Percentiles rank a stretch among this genome's conserved stretches.
Evolutionary conservation across 2,329 filamentous ascomycete species (phyloP).

Genomic region (Fusarium sambucinum): DNA sequence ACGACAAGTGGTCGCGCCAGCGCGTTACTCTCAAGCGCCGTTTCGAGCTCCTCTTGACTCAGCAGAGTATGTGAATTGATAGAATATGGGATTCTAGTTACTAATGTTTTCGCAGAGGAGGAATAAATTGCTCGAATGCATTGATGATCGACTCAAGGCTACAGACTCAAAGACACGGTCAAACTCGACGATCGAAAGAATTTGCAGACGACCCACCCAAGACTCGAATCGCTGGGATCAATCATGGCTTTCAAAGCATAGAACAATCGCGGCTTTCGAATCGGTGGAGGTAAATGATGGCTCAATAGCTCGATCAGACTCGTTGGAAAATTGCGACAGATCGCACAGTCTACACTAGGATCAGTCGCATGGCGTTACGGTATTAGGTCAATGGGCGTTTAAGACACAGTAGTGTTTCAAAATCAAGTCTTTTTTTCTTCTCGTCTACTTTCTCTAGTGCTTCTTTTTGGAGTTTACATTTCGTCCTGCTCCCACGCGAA

Average conservation of each 20-base stretch:
- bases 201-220: background rate
- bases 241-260: background rate
- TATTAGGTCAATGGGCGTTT: conserved; percentile 35
- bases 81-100: background rate
- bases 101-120: conserved; percentile 43
- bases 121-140: conserved; percentile 14
- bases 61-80: conserved; percentile 66
- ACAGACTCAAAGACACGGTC: background rate
- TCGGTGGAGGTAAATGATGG: background rate
- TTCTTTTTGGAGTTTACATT: conserved; percentile 85
- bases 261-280: background rate
- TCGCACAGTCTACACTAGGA: background rate
- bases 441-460: conserved; percentile 51
- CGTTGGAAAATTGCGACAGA: background rate
- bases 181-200: background rate
- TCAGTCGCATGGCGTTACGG: conserved; percentile 34
- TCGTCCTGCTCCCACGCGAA: conserved; percentile 85
- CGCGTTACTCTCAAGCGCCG: conserved; percentile 94
- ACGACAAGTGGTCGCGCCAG: conserved; percentile 98
- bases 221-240: background rate
- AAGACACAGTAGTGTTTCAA: conserved; percentile 30
- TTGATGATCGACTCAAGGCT: background rate
- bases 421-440: conserved; percentile 25
- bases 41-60: conserved; percentile 87
- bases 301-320: background rate